Percentiles rank a stretch among this genome's conserved stretches.
These are phyloP conservation scores for Aspergillus texensis DNA, from an alignment of 2,329 filamentous ascomycete species.

Conservation along the genomic window DNA sequence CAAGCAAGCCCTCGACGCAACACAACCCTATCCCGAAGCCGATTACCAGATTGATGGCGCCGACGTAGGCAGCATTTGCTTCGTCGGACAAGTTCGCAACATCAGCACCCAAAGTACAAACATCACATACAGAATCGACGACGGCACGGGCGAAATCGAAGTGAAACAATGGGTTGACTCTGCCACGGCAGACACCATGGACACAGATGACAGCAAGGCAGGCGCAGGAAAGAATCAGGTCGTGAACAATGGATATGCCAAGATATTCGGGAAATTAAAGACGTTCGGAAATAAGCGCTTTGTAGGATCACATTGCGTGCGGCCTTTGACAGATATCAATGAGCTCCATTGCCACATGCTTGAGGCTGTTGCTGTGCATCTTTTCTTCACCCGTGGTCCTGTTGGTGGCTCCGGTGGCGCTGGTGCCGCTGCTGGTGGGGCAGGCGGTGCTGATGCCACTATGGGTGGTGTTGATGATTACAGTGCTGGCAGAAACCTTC, in stretches of 20 bases:
- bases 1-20: slow-evolving; percentile 86
- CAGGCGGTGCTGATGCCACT: slow-evolving; percentile 23
- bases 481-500: slow-evolving; percentile 38
- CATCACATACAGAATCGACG: slow-evolving; percentile 89
- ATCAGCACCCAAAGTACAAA: slow-evolving; percentile 87
- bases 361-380: slow-evolving; percentile 84
- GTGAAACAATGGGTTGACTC: slow-evolving; percentile 58
- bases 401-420: slow-evolving; percentile 50
- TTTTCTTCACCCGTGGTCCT: slow-evolving; percentile 76
- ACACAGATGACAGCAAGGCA: slow-evolving; percentile 44
- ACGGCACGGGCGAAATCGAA: slow-evolving; percentile 90
- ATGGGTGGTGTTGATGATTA: slow-evolving; percentile 41
- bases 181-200: slow-evolving; percentile 47
- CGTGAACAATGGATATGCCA: slow-evolving; percentile 75
- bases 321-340: slow-evolving; percentile 80
- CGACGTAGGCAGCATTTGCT: slow-evolving; percentile 74
- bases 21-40: slow-evolving; percentile 71
- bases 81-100: slow-evolving; percentile 88
- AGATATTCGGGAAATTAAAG: slow-evolving; percentile 83
- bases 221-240: slow-evolving; percentile 59
- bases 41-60: slow-evolving; percentile 82
- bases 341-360: slow-evolving; percentile 92
- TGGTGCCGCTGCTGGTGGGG: slow-evolving; percentile 45
- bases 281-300: slow-evolving; percentile 81
- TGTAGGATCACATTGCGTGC: slow-evolving; percentile 78